A percentile compares a stretch with the other conserved stretches of the same genome.
These are phyloP conservation scores for Cerioporus squamosus DNA, from an alignment of 1,284 basidiomycete species.

Conservation along the genomic window DNA sequence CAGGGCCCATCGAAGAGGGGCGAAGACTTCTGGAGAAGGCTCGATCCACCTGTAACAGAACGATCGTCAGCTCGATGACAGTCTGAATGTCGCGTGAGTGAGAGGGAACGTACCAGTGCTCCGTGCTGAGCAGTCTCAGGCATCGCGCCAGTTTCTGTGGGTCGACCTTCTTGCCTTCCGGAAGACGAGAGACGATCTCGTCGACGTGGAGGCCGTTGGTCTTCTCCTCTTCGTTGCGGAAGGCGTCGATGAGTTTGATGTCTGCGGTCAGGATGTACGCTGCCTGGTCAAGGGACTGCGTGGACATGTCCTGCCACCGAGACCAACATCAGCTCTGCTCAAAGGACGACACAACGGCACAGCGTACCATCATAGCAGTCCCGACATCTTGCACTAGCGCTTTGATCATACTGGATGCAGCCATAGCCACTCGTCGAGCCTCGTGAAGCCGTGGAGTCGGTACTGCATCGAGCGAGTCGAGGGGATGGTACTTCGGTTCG, in stretches of 20 bases:
- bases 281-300: not conserved
- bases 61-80: not conserved
- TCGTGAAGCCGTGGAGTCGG: not conserved
- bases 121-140: constrained; percentile 1
- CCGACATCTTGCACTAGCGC: constrained; percentile 2
- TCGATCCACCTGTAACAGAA: not conserved
- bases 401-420: constrained; percentile 1
- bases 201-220: not conserved
- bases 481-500: constrained; percentile 3
- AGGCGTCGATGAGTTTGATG: not conserved
- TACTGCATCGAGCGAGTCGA: constrained; percentile 1
- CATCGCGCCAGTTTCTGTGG: constrained; percentile 1
- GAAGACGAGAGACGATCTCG: constrained; percentile 1
- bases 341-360: not conserved
- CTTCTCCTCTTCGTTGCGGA: not conserved
- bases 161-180: constrained; percentile 3
- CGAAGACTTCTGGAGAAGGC: not conserved
- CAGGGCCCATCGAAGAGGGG: constrained; percentile 1
- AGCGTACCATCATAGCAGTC: not conserved
- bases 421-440: not conserved
- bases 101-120: not conserved
- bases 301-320: not conserved
- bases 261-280: constrained; percentile 1
- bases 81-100: too few relatives aligned
- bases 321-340: too few relatives aligned